phyloP scores from a whole-genome alignment of 768 basidiomycete genomes.

The Hygrocybe coccinea region DNA sequence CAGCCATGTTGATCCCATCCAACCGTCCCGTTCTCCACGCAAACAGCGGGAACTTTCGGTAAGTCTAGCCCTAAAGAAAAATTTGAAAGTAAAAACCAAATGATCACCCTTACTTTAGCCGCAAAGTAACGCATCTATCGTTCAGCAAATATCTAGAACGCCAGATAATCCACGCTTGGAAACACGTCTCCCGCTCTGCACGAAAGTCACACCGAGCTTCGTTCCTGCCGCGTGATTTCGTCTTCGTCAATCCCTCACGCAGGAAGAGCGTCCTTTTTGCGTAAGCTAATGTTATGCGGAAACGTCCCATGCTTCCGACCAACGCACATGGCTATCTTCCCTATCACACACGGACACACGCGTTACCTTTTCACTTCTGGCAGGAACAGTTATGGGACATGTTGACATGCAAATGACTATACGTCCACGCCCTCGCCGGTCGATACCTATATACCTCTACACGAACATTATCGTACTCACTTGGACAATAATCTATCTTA shows the following conservation, averaged over 20 bases:
- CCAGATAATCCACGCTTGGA: conserved; percentile 57
- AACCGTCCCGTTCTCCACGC: too few relatives aligned
- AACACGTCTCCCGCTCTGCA: conserved; percentile 49
- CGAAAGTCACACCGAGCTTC: conserved; percentile 51
- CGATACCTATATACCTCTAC: not conserved
- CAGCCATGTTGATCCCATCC: not conserved
- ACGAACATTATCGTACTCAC: not conserved
- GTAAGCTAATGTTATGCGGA: conserved; percentile 8
- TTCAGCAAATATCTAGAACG: conserved; percentile 50
- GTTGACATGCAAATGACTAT: not conserved
- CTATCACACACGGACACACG: too few relatives aligned
- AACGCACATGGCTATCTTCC: too few relatives aligned
- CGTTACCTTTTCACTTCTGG: too few relatives aligned
- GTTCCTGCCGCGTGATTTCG: conserved; percentile 54
- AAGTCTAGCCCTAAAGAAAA: too few relatives aligned
- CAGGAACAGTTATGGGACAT: too few relatives aligned
- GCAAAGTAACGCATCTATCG: conserved; percentile 21
- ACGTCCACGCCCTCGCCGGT: not conserved
- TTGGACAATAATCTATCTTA: not conserved
- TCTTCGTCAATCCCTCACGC: conserved; percentile 49
- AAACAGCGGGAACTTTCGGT: too few relatives aligned
- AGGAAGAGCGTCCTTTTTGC: conserved; percentile 47
- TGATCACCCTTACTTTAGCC: conserved; percentile 7
- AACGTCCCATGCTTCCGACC: not conserved
- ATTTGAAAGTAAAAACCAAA: too few relatives aligned